A percentile compares a stretch with the other conserved stretches of the same genome.
Evolutionary conservation across 441 rosid species (phyloP).

Genomic region (Rhodomyrtus psidioides): DNA sequence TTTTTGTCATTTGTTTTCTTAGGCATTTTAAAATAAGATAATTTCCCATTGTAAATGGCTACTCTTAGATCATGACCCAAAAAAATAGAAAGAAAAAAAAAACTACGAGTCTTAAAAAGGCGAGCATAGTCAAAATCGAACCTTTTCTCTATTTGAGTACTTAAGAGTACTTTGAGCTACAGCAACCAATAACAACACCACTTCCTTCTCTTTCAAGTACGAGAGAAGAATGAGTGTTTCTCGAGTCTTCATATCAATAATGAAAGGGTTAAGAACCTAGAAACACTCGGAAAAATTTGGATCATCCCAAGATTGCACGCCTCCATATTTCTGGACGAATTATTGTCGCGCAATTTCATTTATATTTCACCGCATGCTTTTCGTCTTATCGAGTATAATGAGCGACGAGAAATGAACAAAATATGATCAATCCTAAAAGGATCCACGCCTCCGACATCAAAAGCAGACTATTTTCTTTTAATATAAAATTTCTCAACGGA

Average conservation of each 20-base stretch:
- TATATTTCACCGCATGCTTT: background rate
- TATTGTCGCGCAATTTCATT: background rate
- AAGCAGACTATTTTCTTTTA: background rate
- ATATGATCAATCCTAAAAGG: background rate
- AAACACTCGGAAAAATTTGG: background rate
- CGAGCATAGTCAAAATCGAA: background rate
- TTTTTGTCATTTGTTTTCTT: background rate
- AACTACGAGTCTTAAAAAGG: background rate
- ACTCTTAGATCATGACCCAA: too few species aligned
- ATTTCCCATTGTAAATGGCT: background rate
- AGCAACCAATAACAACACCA: background rate
- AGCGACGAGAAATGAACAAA: background rate
- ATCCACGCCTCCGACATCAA: background rate
- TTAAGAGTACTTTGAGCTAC: background rate
- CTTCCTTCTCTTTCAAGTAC: background rate
- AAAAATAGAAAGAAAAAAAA: too few species aligned
- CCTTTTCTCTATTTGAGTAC: background rate
- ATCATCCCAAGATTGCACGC: background rate
- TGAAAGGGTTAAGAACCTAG: background rate
- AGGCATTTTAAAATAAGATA: background rate
- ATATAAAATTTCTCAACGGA: background rate
- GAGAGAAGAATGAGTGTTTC: background rate
- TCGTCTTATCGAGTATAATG: background rate
- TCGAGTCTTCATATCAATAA: background rate
- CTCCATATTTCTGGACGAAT: background rate